phyloP scores from a whole-genome alignment of 1,139 yeast species.

The Protomyces lactucae-debilis region DNA sequence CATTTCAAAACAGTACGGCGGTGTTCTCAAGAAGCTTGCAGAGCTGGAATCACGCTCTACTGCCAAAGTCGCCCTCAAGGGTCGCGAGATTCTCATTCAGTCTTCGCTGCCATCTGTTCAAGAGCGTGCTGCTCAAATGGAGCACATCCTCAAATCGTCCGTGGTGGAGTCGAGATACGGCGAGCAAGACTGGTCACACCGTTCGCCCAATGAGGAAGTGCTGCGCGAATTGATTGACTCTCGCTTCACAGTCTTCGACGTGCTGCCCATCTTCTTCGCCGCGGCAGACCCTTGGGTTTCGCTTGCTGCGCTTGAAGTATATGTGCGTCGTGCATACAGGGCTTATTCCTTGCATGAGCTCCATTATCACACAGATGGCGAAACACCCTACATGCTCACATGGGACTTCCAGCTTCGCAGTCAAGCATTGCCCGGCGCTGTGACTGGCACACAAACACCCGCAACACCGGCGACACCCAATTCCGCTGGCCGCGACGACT shows the following conservation, averaged over 20 bases:
- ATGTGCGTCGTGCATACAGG: constrained; percentile 93
- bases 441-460: constrained; percentile 28
- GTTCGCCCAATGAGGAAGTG: constrained; percentile 74
- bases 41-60: constrained; percentile 84
- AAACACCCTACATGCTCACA: constrained; percentile 62
- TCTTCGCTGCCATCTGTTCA: constrained; percentile 93
- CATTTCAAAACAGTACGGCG: constrained; percentile 65
- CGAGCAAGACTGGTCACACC: constrained; percentile 63
- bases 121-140: constrained; percentile 95
- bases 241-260: constrained; percentile 93
- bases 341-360: constrained; percentile 85
- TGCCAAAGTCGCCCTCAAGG: constrained; percentile 92
- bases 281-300: constrained; percentile 83
- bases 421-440: constrained; percentile 52
- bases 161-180: constrained; percentile 89
- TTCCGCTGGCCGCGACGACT: constrained; percentile 34
- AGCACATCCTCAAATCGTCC: constrained; percentile 86
- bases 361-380: constrained; percentile 53
- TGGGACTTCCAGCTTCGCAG: constrained; percentile 91
- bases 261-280: constrained; percentile 80
- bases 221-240: constrained; percentile 92
- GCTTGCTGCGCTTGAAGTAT: constrained; percentile 94
- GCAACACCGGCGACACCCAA: constrained; percentile 31
- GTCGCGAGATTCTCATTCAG: constrained; percentile 92
- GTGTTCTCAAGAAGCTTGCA: constrained; percentile 68